These are phyloP conservation scores for Sideroxylon spinosum DNA, from an alignment of 179 eudicot species.

Conservation along the genomic window DNA sequence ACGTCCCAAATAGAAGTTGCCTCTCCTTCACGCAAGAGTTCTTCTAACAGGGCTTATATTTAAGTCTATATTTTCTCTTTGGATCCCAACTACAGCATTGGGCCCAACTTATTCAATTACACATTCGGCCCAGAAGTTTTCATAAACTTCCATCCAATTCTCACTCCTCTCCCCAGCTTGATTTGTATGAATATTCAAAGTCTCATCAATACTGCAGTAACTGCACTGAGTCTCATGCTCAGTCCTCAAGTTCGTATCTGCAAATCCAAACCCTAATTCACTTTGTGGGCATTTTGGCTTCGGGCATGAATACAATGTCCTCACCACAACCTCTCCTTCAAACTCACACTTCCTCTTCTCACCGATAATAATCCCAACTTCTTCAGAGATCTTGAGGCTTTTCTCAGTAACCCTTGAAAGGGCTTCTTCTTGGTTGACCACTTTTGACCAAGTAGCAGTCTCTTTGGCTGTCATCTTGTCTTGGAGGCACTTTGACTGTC, in stretches of 20 bases:
- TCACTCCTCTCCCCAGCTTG: slow-evolving; percentile 11
- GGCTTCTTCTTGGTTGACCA: slow-evolving; percentile 53
- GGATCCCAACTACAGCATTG: slow-evolving; percentile 16
- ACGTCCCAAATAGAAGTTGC: slow-evolving; percentile 28
- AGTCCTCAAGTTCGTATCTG: slow-evolving; percentile 21
- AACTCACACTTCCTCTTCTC: slow-evolving; percentile 11
- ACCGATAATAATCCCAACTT: background rate
- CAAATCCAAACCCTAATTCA: slow-evolving; percentile 21
- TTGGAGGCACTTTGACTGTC: slow-evolving; percentile 51
- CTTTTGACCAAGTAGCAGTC: slow-evolving; percentile 47
- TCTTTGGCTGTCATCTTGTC: slow-evolving; percentile 61
- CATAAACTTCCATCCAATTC: slow-evolving; percentile 20
- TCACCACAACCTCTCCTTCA: slow-evolving; percentile 2
- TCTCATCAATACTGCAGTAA: slow-evolving; percentile 4
- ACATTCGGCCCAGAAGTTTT: slow-evolving; percentile 31
- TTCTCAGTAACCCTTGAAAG: slow-evolving; percentile 27
- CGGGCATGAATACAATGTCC: slow-evolving; percentile 12
- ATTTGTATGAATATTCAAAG: background rate
- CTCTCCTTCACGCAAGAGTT: slow-evolving; percentile 8
- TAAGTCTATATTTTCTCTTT: slow-evolving; percentile 20
- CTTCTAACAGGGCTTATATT: slow-evolving; percentile 21
- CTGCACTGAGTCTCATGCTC: slow-evolving; percentile 21
- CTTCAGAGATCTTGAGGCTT: slow-evolving; percentile 23
- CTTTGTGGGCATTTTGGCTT: slow-evolving; percentile 21
- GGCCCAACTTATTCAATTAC: slow-evolving; percentile 22